Evolutionary conservation across 352 stramenopile species (phyloP).

Genomic region (Phytophthora lateralis): DNA sequence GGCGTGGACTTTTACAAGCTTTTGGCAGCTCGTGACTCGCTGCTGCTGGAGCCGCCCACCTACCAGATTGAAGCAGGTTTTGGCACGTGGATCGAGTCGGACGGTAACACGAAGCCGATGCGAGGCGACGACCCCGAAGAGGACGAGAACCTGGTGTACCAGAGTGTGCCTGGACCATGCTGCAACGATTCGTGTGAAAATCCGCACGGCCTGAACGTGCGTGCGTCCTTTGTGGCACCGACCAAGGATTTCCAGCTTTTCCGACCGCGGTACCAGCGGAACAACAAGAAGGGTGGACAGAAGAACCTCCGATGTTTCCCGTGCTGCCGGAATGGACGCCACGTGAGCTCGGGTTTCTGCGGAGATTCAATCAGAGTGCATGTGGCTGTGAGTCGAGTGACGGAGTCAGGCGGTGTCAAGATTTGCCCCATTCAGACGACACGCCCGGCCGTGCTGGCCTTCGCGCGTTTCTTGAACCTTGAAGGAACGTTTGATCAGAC

Average conservation of each 20-base stretch:
- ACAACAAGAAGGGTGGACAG: conserved; percentile 91
- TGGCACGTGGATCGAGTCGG: conserved; percentile 83
- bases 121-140: conserved; percentile 69
- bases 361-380: conserved; percentile 86
- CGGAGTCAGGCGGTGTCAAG: conserved; percentile 78
- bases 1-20: conserved; percentile 84
- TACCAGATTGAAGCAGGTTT: conserved; percentile 88
- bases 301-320: conserved; percentile 91
- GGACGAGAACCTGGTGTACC: conserved; percentile 71
- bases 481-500: conserved; percentile 72
- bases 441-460: conserved; percentile 65
- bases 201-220: conserved; percentile 77
- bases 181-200: conserved; percentile 88
- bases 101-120: conserved; percentile 84
- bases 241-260: conserved; percentile 86
- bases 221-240: conserved; percentile 78
- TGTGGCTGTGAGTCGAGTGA: conserved; percentile 77
- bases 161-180: conserved; percentile 75
- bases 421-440: conserved; percentile 80
- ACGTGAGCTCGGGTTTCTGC: conserved; percentile 88
- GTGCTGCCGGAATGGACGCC: conserved; percentile 76
- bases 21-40: conserved; percentile 70
- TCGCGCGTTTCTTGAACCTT: conserved; percentile 75
- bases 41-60: conserved; percentile 76
- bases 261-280: conserved; percentile 81